Conservation (phyloP, 345 rosid species). For the Corchorus capsularis region DNA sequence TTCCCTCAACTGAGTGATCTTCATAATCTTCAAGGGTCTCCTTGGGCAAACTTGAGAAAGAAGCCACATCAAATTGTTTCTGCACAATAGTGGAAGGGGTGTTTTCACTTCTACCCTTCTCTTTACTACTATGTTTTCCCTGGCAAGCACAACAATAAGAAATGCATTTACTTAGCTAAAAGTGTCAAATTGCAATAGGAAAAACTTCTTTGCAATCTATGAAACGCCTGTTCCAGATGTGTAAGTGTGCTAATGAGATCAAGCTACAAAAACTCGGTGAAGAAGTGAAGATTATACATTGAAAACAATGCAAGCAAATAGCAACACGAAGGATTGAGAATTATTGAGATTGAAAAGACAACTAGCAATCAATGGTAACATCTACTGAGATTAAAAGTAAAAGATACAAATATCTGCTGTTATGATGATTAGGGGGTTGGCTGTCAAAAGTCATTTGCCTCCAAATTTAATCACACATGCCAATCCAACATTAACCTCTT, state of each 20-base stretch:
- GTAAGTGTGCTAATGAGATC: background rate
- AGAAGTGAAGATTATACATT: background rate
- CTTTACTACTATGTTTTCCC: conserved; percentile 33
- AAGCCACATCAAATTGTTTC: conserved; percentile 20
- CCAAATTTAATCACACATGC: background rate
- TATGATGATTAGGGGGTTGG: background rate
- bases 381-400: background rate
- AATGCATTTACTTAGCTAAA: background rate
- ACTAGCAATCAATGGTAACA: conserved; percentile 10
- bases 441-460: background rate
- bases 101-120: conserved; percentile 19
- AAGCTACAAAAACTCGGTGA: background rate
- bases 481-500: background rate
- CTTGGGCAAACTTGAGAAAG: conserved; percentile 25
- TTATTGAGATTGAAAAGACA: background rate
- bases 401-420: background rate
- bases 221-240: background rate
- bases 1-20: conserved; percentile 39
- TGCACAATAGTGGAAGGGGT: conserved; percentile 22
- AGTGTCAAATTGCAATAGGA: background rate
- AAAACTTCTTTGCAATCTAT: background rate
- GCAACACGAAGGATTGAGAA: background rate
- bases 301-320: conserved; percentile 12
- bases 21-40: conserved; percentile 33
- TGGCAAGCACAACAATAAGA: conserved; percentile 26